Base-by-base conservation (phyloP, 208 protist genomes). In the Tritrichomonas foetus region DNA sequence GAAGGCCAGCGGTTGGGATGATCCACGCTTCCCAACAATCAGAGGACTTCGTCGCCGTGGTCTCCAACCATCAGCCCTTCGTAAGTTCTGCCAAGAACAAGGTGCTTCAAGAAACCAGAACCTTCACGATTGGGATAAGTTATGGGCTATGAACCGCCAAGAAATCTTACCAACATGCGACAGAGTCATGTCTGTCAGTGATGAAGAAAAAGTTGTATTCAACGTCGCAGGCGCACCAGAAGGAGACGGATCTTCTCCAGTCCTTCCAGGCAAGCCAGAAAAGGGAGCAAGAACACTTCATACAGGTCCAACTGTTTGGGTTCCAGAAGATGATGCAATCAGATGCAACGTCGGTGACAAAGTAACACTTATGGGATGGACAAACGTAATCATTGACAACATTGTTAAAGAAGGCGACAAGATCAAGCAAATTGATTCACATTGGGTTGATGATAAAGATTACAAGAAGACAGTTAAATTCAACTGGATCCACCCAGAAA, bases 301-400 rank as follows among this genome's bases (percentile, higher is more conserved):
- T 8, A 84, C 44, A 53, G 74, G 41, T 27, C 74, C 74, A 53
- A n/a, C 25, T 25, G 41, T 84, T 53, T 53, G 11, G 16, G 53
- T 53, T 20, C 5, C 27, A 53, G 16, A 84, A 53, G 97, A 98
- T 92, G 99, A 99, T 95, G 97, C 98, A 25, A 95, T 94, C 5
- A 94, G 97, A 74, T 64, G 98, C 72, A 96, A 97, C 74, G 97
- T 97, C 0, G 97, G 97, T 82, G 98, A 99, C 41, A 98, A 99
- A 95, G 96, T 99, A 80, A 99, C 98, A 9, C 96, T 99, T 49
- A 99, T 99, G 98, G 96, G 98, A 95, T 99, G 98, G 98, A 98
- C 98, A 94, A 99, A 99, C 96, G 97, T 97, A 11, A 97, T 97
- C 80, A 93, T 98, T 30, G 41, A 94, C 36, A 93, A 96, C 69